Base-by-base conservation (phyloP, 345 rosid species). In the Eucalyptus erythrocorys region DNA sequence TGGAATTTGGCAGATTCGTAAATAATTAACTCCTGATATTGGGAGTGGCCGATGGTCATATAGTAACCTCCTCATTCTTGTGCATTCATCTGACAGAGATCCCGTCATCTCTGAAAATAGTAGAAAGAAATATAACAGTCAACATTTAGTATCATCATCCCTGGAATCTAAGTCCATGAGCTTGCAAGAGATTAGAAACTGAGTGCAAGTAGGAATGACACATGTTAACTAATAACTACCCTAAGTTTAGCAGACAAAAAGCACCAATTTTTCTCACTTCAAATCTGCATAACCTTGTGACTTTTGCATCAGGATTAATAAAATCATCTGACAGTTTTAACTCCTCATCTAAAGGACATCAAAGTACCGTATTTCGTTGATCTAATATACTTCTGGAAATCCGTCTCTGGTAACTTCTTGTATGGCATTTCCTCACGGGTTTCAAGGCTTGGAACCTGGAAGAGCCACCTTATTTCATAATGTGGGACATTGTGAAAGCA, bases 1-100 rank as follows among this genome's bases (percentile, higher is more conserved):
- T 51, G 99, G 99, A 87, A 97, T 95, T 91, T 89, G 95, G 91
- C 98, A 95, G 90, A 96, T 94, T 92, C 99, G 93, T 27, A 87
- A 61, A 89, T 94, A 92, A 90, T 96, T 97, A 87, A 94, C 96
- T 89, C 95, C 97, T 79, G 24, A 82, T 89, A 95, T 48, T 48
- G 55, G 17, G 34, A 85, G 88, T 16, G 99, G 94, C 82, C 95
- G 95, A 91, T 97, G 99, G 89, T 97, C 99, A 92, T 95, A 93
- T 30, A 97, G 92, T 50, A 88, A 84, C 88, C 90, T 89, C 45
- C 87, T 91, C 51, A 42, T 86, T 89, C 87, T 90, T 87, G 87
- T 24, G 88, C 88, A 89, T 34, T 79, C 90, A 90, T 90, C 90
- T 43, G 40, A 37, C 81, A 80, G 88, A 88, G 92, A 94, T 86